Evolutionary conservation across 129 eudicot genomes (phyloP), one percentile per base, ranked within the genome.

Genomic region (Pittosporum tobira): DNA sequence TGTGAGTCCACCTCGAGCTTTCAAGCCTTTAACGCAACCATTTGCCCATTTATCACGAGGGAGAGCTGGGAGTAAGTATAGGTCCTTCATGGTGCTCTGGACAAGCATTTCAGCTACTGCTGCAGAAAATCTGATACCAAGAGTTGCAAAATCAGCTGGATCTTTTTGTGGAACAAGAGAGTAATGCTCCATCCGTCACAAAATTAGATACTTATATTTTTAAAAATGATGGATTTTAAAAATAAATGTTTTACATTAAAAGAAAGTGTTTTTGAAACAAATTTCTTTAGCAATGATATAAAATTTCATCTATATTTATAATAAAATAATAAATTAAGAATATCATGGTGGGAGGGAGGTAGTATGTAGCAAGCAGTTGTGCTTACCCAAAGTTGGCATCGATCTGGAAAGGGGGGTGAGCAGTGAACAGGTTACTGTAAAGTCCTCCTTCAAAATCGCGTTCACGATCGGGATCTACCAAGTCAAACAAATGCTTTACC

Each of bases 371-470:
- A n/a, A n/a, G n/a, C n/a, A n/a, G n/a, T n/a, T n/a, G n/a, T 64
- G 51, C 60, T 73, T 81, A 81, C 95, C 97, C 97, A 12, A 89
- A 84, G 71, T 89, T 89, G 37, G 93, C 97, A 64, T 89, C 97
- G 54, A 89, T 89, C 71, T 89, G 97, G 73, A 89, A 89, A 62
- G 97, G 97, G 22, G 95, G 97, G 66, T 89, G 97, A 16, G 97
- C 95, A 4, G 93, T 77, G 52, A 89, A 85, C 36, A 89, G 71
- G 75, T 89, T 89, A 75, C 88, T 71, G 34, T 89, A 89, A 48
- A 89, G 82, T 37, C 97, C 97, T 37, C 97, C 97, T 64, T 89
- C 95, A 19, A 51, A 85, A 61, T 62, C 63, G 4, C 69, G 67
- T 70, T 81, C 95, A 24, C 58, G 85, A 57, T 77, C 84, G 54